A percentile compares a stretch with the other conserved stretches of the same genome.
Conservation (phyloP, 75 land plant species). For the Picea sitchensis region DNA sequence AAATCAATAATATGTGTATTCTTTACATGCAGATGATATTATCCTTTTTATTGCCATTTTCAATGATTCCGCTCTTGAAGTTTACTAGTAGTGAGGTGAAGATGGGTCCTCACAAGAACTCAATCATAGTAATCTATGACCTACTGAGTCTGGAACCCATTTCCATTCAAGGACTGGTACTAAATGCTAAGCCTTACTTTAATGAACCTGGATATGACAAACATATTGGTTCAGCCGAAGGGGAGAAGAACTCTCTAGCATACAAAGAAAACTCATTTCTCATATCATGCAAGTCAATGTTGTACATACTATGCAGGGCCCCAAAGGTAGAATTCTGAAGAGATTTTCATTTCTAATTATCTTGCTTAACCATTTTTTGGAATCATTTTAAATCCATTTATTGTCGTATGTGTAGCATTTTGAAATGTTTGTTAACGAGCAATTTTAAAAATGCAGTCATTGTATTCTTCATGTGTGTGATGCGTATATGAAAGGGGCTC, state of each 20-base stretch:
- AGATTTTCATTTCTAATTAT: no score
- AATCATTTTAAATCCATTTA: neutral
- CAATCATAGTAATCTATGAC: no score
- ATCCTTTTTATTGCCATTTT: no score
- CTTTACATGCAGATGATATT: no score
- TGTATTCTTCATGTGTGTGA: conserved; percentile 72
- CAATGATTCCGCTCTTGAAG: no score
- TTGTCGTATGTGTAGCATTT: conserved; percentile 56
- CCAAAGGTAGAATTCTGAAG: no score
- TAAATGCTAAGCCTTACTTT: conserved; percentile 90
- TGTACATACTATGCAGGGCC: conserved; percentile 61
- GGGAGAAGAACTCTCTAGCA: conserved; percentile 27
- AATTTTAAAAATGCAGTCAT: conserved; percentile 61
- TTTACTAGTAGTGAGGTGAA: no score
- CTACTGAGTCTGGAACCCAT: conserved; percentile 22
- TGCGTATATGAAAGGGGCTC: conserved; percentile 76
- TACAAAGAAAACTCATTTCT: conserved; percentile 66
- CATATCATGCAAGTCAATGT: conserved; percentile 74
- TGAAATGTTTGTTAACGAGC: conserved; percentile 66
- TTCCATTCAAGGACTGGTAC: conserved; percentile 91
- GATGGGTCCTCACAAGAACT: no score
- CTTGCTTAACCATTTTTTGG: no score
- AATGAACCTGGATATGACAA: conserved; percentile 47
- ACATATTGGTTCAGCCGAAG: no score
- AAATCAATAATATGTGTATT: no score